Percentiles rank a stretch among this genome's conserved stretches.
These are phyloP conservation scores for Dunaliella primolecta DNA, from an alignment of 139 green algal genomes.

Conservation along the genomic window DNA sequence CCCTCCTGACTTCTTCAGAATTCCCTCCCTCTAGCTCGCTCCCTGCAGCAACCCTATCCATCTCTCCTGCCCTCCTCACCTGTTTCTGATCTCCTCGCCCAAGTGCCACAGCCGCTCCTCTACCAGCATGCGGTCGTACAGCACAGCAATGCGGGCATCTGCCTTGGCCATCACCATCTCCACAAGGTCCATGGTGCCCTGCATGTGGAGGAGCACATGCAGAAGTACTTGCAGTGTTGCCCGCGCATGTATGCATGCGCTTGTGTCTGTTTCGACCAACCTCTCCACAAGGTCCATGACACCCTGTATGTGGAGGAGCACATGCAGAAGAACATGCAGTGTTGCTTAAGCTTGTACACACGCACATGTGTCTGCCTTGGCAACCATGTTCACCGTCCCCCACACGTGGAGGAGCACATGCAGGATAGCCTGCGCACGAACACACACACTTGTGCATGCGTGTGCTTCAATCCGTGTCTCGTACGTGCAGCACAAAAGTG, in stretches of 20 bases:
- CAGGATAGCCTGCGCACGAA: neutral
- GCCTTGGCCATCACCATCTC: constrained; percentile 95
- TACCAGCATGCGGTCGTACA: constrained; percentile 58
- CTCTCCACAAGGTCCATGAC: too few species aligned
- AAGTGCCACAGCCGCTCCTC: constrained; percentile 41
- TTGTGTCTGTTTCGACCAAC: neutral
- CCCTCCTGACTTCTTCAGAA: too few species aligned
- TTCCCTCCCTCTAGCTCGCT: too few species aligned
- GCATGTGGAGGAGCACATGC: neutral
- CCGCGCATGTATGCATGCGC: neutral
- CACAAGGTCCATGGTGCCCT: constrained; percentile 89
- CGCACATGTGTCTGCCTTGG: too few species aligned
- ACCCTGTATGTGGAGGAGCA: neutral
- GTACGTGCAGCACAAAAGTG: too few species aligned
- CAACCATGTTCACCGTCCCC: too few species aligned
- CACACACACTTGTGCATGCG: neutral
- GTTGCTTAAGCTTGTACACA: neutral
- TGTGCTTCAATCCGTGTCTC: too few species aligned
- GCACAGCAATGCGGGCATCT: constrained; percentile 71
- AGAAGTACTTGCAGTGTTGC: neutral
- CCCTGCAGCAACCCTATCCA: too few species aligned
- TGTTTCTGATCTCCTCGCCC: constrained; percentile 2
- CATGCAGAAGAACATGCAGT: neutral
- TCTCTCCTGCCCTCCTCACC: constrained; percentile 11
- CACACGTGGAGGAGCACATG: neutral